Conservation (phyloP, 192 early-diverging fungal species). For the Powellomyces hirtus region DNA sequence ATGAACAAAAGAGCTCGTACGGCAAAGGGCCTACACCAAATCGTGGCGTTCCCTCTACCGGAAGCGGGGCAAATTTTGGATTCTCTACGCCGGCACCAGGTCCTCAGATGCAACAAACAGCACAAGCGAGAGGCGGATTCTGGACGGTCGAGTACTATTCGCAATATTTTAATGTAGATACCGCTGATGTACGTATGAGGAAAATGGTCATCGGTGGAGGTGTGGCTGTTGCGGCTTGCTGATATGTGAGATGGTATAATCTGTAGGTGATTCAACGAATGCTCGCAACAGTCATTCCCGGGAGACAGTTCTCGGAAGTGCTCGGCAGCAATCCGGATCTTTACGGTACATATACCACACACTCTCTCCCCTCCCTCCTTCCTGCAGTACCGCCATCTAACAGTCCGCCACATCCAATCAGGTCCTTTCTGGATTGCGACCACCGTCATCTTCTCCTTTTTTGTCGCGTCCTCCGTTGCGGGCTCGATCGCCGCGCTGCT, state of each 20-base stretch:
- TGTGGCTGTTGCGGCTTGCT: neutral
- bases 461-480: constrained; percentile 89
- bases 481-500: constrained; percentile 71
- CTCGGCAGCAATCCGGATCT: constrained; percentile 86
- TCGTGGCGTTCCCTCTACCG: neutral
- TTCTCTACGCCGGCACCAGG: constrained; percentile 6
- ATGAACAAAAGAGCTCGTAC: constrained; percentile 39
- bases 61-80: neutral
- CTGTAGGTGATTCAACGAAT: constrained; percentile 36
- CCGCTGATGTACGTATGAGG: constrained; percentile 64
- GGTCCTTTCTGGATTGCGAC: constrained; percentile 98
- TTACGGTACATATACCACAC: constrained; percentile 75
- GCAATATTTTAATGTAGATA: constrained; percentile 92
- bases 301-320: constrained; percentile 64
- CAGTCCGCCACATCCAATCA: constrained; percentile 20
- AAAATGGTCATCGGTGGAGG: neutral
- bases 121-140: constrained; percentile 46
- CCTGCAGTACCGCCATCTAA: neutral
- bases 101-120: constrained; percentile 14
- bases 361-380: too few species aligned
- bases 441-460: constrained; percentile 93
- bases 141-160: constrained; percentile 91
- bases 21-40: constrained; percentile 1
- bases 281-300: constrained; percentile 32
- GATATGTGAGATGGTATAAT: neutral